Evolutionary conservation across 2,329 filamentous ascomycete genomes (phyloP).

Genomic region (Raffaelea albimanens): DNA sequence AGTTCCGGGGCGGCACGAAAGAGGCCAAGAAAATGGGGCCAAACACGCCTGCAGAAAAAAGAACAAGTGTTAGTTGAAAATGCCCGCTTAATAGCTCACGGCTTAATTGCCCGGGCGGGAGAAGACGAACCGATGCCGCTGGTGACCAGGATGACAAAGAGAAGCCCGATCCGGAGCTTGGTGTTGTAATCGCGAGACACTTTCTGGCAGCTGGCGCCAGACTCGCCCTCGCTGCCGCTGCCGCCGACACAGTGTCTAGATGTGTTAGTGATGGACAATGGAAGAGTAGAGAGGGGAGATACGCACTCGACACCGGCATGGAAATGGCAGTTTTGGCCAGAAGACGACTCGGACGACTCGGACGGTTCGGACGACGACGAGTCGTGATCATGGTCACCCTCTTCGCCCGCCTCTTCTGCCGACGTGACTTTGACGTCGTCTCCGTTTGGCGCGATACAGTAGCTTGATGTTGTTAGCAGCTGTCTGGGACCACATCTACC

Average conservation of each 20-base stretch:
- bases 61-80: too few relatives aligned
- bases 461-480: neutral
- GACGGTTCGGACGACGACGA: too few relatives aligned
- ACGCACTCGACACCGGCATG: constrained; percentile 66
- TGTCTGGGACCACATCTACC: neutral
- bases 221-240: constrained; percentile 23
- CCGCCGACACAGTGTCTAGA: constrained; percentile 48
- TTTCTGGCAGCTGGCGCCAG: constrained; percentile 32
- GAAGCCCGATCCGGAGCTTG: constrained; percentile 56
- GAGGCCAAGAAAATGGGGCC: constrained; percentile 54
- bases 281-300: neutral
- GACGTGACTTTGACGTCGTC: constrained; percentile 47
- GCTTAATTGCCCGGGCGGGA: neutral
- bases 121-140: constrained; percentile 42
- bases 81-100: neutral
- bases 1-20: constrained; percentile 40
- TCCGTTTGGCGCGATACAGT: constrained; percentile 7
- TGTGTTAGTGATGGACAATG: constrained; percentile 3
- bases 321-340: constrained; percentile 52
- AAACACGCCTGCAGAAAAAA: constrained; percentile 52
- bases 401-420: neutral
- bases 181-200: constrained; percentile 53
- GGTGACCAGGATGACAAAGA: constrained; percentile 63
- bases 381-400: constrained; percentile 14
- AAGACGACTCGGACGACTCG: constrained; percentile 16